Percentiles rank a stretch among this genome's conserved stretches.
Evolutionary conservation across 805 yeast genomes (phyloP).

Genomic region (Saccharomycopsis capsularis): DNA sequence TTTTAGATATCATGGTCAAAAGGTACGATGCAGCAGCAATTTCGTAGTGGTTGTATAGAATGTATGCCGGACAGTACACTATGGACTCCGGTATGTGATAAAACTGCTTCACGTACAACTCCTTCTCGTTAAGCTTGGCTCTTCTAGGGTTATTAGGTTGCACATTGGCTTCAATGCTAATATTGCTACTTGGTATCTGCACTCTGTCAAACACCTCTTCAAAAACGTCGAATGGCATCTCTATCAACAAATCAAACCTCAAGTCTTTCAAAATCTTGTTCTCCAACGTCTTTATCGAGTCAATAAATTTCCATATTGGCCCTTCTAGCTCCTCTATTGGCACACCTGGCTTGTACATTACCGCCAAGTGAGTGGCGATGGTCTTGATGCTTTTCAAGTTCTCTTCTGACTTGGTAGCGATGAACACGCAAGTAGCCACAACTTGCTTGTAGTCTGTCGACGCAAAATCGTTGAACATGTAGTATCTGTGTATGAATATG

Average conservation of each 20-base stretch:
- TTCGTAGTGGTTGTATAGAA: constrained; percentile 16
- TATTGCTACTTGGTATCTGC: neutral
- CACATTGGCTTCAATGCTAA: neutral
- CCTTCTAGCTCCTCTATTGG: constrained; percentile 13
- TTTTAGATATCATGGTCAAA: neutral
- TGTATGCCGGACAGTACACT: constrained; percentile 8
- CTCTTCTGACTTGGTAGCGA: constrained; percentile 22
- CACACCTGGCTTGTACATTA: constrained; percentile 5
- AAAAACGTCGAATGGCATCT: constrained; percentile 16
- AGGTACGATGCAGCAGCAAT: constrained; percentile 15
- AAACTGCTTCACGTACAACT: constrained; percentile 7
- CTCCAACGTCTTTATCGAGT: constrained; percentile 15
- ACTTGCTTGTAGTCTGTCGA: constrained; percentile 16
- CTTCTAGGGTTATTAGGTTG: neutral
- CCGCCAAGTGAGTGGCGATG: constrained; percentile 12
- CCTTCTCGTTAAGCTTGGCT: constrained; percentile 2
- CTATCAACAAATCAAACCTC: constrained; percentile 15
- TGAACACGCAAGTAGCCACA: constrained; percentile 18
- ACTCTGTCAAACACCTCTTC: constrained; percentile 5
- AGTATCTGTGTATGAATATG: constrained; percentile 14
- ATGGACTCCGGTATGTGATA: constrained; percentile 12
- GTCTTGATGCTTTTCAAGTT: constrained; percentile 14
- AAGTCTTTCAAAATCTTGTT: constrained; percentile 16
- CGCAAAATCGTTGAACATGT: constrained; percentile 18
- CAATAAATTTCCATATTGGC: constrained; percentile 10